Conservation (phyloP, 768 basidiomycete genomes). For the Saitozyma podzolica region DNA sequence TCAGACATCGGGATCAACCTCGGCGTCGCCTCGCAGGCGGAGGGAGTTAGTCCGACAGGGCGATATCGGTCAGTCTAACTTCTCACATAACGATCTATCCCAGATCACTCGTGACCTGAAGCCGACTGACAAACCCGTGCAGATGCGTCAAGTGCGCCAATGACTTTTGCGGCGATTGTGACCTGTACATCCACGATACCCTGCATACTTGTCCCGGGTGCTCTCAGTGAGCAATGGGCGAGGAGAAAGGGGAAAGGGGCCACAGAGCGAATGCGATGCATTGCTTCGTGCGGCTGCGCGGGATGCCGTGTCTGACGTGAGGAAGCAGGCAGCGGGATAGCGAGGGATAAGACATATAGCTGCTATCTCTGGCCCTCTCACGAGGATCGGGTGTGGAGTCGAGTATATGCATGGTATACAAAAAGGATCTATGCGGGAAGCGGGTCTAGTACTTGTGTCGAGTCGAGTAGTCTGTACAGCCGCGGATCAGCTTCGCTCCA, state of each 20-base stretch:
- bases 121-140: background rate
- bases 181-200: conserved; percentile 92
- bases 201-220: conserved; percentile 85
- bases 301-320: no score
- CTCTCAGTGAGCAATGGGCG: conserved; percentile 17
- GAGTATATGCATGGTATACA: conserved; percentile 7
- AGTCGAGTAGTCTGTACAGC: conserved; percentile 70
- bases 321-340: no score
- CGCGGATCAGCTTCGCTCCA: conserved; percentile 1
- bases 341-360: no score
- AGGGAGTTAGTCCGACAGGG: conserved; percentile 80
- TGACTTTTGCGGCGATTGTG: conserved; percentile 94
- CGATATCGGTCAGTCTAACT: conserved; percentile 65
- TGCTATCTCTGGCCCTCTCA: no score
- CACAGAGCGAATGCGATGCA: background rate
- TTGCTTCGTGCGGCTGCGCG: background rate
- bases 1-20: conserved; percentile 23
- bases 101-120: background rate
- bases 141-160: conserved; percentile 72
- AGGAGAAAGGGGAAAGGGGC: background rate
- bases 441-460: conserved; percentile 67
- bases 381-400: no score
- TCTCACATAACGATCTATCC: background rate
- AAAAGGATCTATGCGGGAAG: background rate
- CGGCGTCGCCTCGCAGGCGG: conserved; percentile 47